Conservation (phyloP, 2,329 filamentous ascomycete genomes). For the Aspergillus sp. region DNA sequence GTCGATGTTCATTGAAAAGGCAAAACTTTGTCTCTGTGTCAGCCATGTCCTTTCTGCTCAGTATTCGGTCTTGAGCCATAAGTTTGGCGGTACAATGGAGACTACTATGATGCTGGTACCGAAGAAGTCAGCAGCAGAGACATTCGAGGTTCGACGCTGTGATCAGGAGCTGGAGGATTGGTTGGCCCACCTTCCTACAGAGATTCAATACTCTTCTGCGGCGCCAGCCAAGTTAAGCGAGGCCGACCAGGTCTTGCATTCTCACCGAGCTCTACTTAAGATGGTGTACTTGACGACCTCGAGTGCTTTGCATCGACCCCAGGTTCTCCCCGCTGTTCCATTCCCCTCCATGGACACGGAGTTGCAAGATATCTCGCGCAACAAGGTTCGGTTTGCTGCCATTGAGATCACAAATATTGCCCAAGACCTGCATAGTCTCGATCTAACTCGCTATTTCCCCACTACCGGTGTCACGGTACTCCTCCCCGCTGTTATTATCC, state of each 20-base stretch:
- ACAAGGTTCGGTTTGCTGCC: constrained; percentile 79
- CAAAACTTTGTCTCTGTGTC: constrained; percentile 84
- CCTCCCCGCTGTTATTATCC: constrained; percentile 89
- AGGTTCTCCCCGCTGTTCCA: constrained; percentile 76
- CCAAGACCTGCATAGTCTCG: constrained; percentile 68
- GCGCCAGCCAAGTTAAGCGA: constrained; percentile 56
- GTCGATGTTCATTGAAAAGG: constrained; percentile 86
- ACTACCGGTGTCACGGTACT: constrained; percentile 90
- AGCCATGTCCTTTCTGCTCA: constrained; percentile 87
- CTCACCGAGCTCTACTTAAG: constrained; percentile 83
- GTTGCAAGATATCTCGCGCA: constrained; percentile 77
- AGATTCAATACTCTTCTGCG: constrained; percentile 69
- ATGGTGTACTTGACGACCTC: constrained; percentile 93
- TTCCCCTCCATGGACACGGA: constrained; percentile 59
- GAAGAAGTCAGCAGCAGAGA: constrained; percentile 81
- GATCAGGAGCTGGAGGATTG: constrained; percentile 78
- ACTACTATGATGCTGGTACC: constrained; percentile 87
- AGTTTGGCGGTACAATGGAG: constrained; percentile 70
- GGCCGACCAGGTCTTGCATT: constrained; percentile 51
- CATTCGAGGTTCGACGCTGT: constrained; percentile 74
- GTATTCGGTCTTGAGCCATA: constrained; percentile 85
- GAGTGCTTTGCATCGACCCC: constrained; percentile 85
- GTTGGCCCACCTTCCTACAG: constrained; percentile 68
- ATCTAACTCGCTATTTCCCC: constrained; percentile 76
- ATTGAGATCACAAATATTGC: constrained; percentile 83